Evolutionary conservation across 2,329 filamentous ascomycete species (phyloP), one percentile per base, ranked within the genome.

Genomic region (Fusarium sp.): DNA sequence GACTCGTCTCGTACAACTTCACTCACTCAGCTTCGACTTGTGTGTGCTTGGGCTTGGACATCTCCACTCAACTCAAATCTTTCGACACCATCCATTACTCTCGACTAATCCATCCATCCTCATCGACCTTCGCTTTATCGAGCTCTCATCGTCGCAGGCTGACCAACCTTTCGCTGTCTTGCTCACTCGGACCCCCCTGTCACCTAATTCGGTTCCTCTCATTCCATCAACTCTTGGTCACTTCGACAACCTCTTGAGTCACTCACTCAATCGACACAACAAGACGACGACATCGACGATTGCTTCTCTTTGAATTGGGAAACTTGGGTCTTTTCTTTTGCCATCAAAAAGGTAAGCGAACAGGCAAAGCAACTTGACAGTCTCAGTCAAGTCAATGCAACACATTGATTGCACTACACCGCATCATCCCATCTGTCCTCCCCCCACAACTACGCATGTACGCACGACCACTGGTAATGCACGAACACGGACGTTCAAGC

Each of bases 191-290:
- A 68, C 25, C 31, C 35, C 54, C 56, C 56, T 61, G 64, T 60
- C 66, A 40, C 60, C 42, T 47, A 69, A 65, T 57, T 54, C 42
- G 52, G 62, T 61, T 61, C 27, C 38, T 68, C 59, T 64, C 73
- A 75, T 73, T 71, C 70, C 70, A 68, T 74, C 59, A 52, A 59
- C 52, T 66, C 62, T 69, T 64, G 69, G 66, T 71, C 47, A 63
- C 58, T 40, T 35, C 22, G 40, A 66, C 54, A 60, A 64, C 71
- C 69, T 70, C 33, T 57, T 66, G 69, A 73, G 59, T 70, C 60
- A 61, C 47, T 36, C 42, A 27, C n/a, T 57, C 47, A 64, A 63
- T 69, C 65, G 54, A 47, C 65, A 68, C 35, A 60, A 69, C 71
- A 13, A 31, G 29, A 31, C 36, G 20, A 35, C 47, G 47, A 45